Evolutionary conservation across 1,284 basidiomycete species (phyloP).

Genomic region (Microbotryomycetes sp.): DNA sequence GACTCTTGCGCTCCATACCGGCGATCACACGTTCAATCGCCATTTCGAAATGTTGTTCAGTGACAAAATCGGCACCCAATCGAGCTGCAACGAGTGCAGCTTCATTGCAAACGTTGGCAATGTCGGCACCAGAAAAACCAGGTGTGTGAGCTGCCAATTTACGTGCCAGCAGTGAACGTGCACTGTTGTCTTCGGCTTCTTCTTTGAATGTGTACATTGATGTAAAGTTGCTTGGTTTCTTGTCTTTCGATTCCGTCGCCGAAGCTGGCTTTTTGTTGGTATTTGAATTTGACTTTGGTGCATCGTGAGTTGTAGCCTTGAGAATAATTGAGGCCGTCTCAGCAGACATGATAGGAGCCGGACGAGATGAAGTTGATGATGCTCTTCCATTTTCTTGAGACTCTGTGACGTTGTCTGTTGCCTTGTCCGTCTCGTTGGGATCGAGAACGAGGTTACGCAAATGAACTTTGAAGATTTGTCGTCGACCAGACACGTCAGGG

Average conservation of each 20-base stretch:
- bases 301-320: neutral
- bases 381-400: constrained; percentile 4
- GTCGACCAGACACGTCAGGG: constrained; percentile 87
- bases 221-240: constrained; percentile 25
- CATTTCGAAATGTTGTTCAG: constrained; percentile 85
- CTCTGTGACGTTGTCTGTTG: constrained; percentile 2
- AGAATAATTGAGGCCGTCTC: neutral
- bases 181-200: constrained; percentile 26
- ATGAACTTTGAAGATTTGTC: constrained; percentile 92
- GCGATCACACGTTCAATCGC: constrained; percentile 98
- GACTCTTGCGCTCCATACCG: constrained; percentile 89
- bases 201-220: constrained; percentile 36
- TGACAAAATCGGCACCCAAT: constrained; percentile 68
- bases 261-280: neutral
- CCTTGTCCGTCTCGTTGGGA: constrained; percentile 2
- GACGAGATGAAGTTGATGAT: neutral
- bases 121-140: constrained; percentile 97
- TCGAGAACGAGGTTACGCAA: constrained; percentile 66
- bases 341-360: neutral
- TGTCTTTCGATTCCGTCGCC: neutral
- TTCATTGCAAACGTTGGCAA: constrained; percentile 98
- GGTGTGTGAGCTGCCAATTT: constrained; percentile 94
- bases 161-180: constrained; percentile 63
- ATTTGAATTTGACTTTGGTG: neutral
- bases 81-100: constrained; percentile 93